Evolutionary conservation across 805 yeast genomes (phyloP).

Genomic region (Grigorovia humatica): DNA sequence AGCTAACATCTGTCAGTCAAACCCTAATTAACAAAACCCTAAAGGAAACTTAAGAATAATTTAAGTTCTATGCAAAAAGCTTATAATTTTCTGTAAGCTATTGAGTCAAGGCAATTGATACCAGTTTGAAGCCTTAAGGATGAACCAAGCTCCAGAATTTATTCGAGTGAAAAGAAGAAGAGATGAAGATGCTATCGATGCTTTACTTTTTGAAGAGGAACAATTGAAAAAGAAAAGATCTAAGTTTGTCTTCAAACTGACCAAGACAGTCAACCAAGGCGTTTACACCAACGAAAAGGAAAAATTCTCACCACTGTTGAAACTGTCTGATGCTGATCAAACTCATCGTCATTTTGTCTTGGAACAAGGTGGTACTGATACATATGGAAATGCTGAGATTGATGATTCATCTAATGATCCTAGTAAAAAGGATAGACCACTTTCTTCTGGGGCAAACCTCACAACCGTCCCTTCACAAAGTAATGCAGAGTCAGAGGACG

Average conservation of each 20-base stretch:
- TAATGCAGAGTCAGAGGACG: conserved; percentile 3
- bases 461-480: too few relatives aligned
- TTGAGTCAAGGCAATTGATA: too few relatives aligned
- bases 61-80: too few relatives aligned
- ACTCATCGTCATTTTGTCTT: conserved; percentile 21
- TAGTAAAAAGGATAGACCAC: neutral
- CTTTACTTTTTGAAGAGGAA: conserved; percentile 38
- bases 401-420: conserved; percentile 3
- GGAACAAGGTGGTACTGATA: conserved; percentile 20
- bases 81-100: too few relatives aligned
- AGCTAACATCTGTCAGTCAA: too few relatives aligned
- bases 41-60: too few relatives aligned
- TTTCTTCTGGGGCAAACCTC: conserved; percentile 1
- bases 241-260: conserved; percentile 35
- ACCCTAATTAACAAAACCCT: too few relatives aligned
- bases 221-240: conserved; percentile 24
- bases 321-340: conserved; percentile 14
- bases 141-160: conserved; percentile 39
- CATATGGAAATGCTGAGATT: conserved; percentile 17
- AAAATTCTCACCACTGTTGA: conserved; percentile 19
- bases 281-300: conserved; percentile 21
- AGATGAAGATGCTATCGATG: conserved; percentile 80
- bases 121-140: neutral
- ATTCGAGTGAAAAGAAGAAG: conserved; percentile 81
- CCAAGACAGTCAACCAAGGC: conserved; percentile 36